Conservation (phyloP, 2,329 filamentous ascomycete genomes). For the Sclerotiophoma versabilis region DNA sequence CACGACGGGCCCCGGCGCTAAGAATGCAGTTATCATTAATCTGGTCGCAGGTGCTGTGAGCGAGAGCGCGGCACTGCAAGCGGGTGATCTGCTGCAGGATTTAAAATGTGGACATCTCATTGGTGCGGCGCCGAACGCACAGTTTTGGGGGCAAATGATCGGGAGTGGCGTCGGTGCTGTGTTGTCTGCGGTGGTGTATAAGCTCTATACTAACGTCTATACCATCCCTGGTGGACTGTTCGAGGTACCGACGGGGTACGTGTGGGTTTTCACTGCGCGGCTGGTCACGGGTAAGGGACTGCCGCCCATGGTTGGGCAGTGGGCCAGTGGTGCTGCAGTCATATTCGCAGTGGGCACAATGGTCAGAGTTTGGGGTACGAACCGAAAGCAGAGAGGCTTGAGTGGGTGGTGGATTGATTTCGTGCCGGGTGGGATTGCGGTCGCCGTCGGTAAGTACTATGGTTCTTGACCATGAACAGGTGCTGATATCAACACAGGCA, state of each 20-base stretch:
- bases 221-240: constrained; percentile 87
- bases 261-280: constrained; percentile 96
- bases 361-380: constrained; percentile 61
- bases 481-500: constrained; percentile 61
- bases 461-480: not conserved
- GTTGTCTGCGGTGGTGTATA: constrained; percentile 85
- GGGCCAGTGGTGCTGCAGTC: constrained; percentile 75
- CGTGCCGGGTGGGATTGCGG: constrained; percentile 91
- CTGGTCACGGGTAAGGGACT: constrained; percentile 90
- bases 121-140: constrained; percentile 88
- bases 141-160: constrained; percentile 96
- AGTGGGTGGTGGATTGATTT: constrained; percentile 70
- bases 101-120: constrained; percentile 94
- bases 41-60: constrained; percentile 90
- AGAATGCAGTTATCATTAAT: constrained; percentile 92
- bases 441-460: constrained; percentile 76
- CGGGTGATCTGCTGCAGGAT: constrained; percentile 96
- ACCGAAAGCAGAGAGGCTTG: constrained; percentile 40
- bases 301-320: constrained; percentile 82
- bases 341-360: constrained; percentile 77
- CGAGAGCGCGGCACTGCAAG: constrained; percentile 86
- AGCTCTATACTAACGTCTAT: constrained; percentile 89
- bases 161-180: constrained; percentile 86
- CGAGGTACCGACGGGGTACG: constrained; percentile 91
- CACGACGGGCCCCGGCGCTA: constrained; percentile 57